phyloP scores from a whole-genome alignment of 805 yeast species.

The Alloascoidea africana region DNA sequence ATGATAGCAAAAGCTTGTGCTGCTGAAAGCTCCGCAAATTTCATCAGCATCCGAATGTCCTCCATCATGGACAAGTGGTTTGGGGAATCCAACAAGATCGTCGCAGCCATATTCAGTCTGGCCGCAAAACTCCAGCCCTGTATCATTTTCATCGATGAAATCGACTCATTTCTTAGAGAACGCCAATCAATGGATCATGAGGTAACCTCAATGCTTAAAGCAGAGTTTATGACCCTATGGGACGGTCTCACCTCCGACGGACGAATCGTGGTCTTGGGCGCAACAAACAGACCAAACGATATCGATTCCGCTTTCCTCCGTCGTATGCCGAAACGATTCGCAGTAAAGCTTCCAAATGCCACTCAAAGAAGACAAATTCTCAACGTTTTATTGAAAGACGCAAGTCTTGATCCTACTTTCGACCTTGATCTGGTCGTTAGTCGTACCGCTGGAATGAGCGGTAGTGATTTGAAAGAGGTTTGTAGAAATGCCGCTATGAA shows the following conservation, averaged over 20 bases:
- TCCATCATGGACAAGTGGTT: conserved; percentile 95
- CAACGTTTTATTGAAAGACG: conserved; percentile 48
- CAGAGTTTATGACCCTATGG: conserved; percentile 97
- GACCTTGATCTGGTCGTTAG: conserved; percentile 44
- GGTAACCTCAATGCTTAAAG: conserved; percentile 86
- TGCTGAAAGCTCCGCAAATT: conserved; percentile 79
- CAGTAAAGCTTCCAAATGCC: conserved; percentile 56
- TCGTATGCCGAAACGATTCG: conserved; percentile 83
- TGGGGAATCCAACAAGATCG: conserved; percentile 90
- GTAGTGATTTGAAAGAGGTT: conserved; percentile 81
- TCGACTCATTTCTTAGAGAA: conserved; percentile 85
- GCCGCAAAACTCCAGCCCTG: conserved; percentile 89
- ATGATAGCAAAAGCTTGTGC: conserved; percentile 96
- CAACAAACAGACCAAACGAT: conserved; percentile 85
- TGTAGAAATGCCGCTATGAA: conserved; percentile 89
- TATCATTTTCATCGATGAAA: conserved; percentile 90
- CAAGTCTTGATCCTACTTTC: conserved; percentile 45
- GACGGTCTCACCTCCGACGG: conserved; percentile 74
- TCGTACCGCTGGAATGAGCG: conserved; percentile 65
- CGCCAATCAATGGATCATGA: conserved; percentile 81
- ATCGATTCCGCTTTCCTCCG: conserved; percentile 87
- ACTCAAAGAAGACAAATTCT: conserved; percentile 60
- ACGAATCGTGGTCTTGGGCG: conserved; percentile 78
- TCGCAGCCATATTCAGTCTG: conserved; percentile 81
- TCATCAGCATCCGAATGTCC: conserved; percentile 84